Conservation (phyloP, 768 basidiomycete species). For the Suillus fuscotomentosus region DNA sequence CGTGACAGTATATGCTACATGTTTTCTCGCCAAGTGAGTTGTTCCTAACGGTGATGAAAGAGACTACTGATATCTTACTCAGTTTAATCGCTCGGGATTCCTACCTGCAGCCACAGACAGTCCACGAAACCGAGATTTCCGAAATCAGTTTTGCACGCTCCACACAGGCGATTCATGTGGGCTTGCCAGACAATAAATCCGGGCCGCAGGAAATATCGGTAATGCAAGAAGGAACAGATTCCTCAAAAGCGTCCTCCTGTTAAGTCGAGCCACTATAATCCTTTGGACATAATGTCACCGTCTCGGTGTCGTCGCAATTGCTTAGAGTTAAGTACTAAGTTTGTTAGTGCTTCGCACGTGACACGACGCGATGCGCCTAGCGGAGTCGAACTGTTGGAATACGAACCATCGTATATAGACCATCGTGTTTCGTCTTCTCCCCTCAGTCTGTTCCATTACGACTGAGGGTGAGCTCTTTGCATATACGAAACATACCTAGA, state of each 20-base stretch:
- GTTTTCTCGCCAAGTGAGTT: constrained; percentile 29
- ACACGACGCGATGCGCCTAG: too few relatives aligned
- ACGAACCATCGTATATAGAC: too few relatives aligned
- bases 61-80: background rate
- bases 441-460: too few relatives aligned
- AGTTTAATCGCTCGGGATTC: constrained; percentile 29
- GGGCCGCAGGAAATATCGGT: background rate
- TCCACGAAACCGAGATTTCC: background rate
- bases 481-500: too few relatives aligned
- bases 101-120: constrained; percentile 14
- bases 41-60: background rate
- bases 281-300: background rate
- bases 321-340: background rate
- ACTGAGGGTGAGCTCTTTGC: too few relatives aligned
- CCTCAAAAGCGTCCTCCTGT: background rate
- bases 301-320: background rate
- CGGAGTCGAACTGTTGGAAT: too few relatives aligned
- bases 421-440: too few relatives aligned
- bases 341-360: too few relatives aligned
- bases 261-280: background rate
- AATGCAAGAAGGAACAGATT: background rate
- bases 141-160: background rate
- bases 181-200: background rate
- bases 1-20: constrained; percentile 23
- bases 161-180: background rate